phyloP scores from a whole-genome alignment of 345 rosid genomes.

The Camelina laxa region DNA sequence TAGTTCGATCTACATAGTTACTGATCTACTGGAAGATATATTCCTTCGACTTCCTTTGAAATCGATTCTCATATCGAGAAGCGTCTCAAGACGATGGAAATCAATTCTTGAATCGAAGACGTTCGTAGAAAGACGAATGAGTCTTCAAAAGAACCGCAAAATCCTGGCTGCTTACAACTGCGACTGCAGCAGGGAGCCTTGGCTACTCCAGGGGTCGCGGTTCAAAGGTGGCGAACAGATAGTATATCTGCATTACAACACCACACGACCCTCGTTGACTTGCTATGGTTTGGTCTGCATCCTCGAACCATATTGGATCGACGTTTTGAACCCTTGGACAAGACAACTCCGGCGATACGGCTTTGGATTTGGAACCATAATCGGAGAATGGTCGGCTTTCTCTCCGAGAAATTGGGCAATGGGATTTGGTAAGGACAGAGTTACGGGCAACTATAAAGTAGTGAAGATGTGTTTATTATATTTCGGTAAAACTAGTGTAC shows the following conservation, averaged over 20 bases:
- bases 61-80: not conserved
- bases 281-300: slow-evolving; percentile 1
- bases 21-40: not conserved
- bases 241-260: not conserved
- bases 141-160: not conserved
- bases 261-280: not conserved
- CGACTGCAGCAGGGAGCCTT: not conserved
- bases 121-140: not conserved
- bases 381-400: not conserved
- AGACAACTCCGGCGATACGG: not conserved
- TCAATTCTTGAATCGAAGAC: not conserved
- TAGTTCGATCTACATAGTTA: not conserved
- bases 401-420: not conserved
- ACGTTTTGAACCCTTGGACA: not conserved
- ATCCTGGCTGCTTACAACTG: not conserved
- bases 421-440: slow-evolving; percentile 8
- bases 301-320: not conserved
- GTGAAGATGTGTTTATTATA: not conserved
- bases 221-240: not conserved
- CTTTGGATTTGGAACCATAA: not conserved
- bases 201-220: not conserved
- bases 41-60: not conserved
- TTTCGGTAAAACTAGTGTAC: not conserved
- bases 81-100: not conserved
- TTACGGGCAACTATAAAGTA: not conserved